Evolutionary conservation across 2,329 filamentous ascomycete genomes (phyloP), one percentile per base, ranked within the genome.

Genomic region (Scedosporium apiospermum): DNA sequence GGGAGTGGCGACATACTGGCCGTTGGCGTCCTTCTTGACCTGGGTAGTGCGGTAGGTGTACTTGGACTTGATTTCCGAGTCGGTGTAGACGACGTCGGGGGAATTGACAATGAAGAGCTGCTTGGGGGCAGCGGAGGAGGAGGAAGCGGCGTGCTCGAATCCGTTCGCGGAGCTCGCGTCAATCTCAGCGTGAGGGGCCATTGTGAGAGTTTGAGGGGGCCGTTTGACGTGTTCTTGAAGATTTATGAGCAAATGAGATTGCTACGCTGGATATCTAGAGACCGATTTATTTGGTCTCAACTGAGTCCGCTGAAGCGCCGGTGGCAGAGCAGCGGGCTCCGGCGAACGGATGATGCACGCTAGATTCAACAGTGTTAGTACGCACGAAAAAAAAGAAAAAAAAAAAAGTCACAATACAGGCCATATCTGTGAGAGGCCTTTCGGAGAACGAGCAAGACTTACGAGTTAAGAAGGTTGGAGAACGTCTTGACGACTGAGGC

Each of bases 401-500:
- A n/a, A n/a, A n/a, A n/a, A n/a, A 38, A 12, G 10, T 10, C 34
- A 12, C 34, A 38, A 38, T 38, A 38, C 34, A 38, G 34, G 34
- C 34, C 34, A 38, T 38, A 14, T 38, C 10, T 14, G 34, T 9
- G 10, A 38, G 34, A 2, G 3, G 34, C 34, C 34, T 38, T 14
- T 14, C n/a, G 16, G 23, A 4, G n/a, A 62, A 18, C 18, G 7
- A 27, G 41, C 3, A 63, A 26, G 18, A 74, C 91, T 77, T 85
- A 96, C 93, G 92, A 96, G 86, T 95, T 95, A 71, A 97, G 88
- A 72, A 96, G 89, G 81, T 96, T 97, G 83, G 92, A 93, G 88
- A 96, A 97, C 93, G 91, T 96, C 81, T 90, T 96, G 91, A 84
- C 88, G 88, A 78, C 76, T 76, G 72, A 73, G 66, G 77, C 78